Conservation (phyloP, 2,329 filamentous ascomycete genomes). For the Parascedosporium putredinis region DNA sequence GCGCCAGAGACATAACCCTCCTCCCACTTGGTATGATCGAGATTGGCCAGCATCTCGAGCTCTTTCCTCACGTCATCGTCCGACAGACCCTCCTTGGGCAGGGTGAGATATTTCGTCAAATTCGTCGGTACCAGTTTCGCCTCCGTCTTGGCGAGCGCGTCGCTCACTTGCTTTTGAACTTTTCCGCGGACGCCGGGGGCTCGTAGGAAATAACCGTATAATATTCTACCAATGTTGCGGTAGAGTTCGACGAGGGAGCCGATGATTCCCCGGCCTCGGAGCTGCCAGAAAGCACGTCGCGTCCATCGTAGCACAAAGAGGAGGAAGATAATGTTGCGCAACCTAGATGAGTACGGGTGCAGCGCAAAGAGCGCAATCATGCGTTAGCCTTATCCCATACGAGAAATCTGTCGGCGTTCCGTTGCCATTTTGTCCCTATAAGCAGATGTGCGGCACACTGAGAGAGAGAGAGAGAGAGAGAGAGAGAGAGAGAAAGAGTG, state of each 20-base stretch:
- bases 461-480: too few species aligned
- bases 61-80: conserved; percentile 71
- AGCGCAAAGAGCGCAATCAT: conserved; percentile 4
- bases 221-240: conserved; percentile 55
- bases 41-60: conserved; percentile 63
- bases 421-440: too few species aligned
- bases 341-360: conserved; percentile 32
- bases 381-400: too few species aligned
- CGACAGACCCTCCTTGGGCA: conserved; percentile 78
- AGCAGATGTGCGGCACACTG: too few species aligned
- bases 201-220: conserved; percentile 78
- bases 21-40: conserved; percentile 96
- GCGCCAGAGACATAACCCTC: conserved; percentile 90
- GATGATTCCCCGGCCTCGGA: conserved; percentile 79
- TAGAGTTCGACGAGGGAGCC: conserved; percentile 71
- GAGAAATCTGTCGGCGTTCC: too few species aligned
- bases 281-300: conserved; percentile 68
- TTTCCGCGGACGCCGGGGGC: conserved; percentile 77
- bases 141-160: conserved; percentile 71
- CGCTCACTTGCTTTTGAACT: conserved; percentile 74
- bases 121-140: conserved; percentile 69
- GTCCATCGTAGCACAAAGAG: conserved; percentile 79
- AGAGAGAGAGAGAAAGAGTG: too few species aligned
- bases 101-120: conserved; percentile 59
- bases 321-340: conserved; percentile 81